Evolutionary conservation across 2,329 filamentous ascomycete species (phyloP).

Genomic region (Fusarium globosum): DNA sequence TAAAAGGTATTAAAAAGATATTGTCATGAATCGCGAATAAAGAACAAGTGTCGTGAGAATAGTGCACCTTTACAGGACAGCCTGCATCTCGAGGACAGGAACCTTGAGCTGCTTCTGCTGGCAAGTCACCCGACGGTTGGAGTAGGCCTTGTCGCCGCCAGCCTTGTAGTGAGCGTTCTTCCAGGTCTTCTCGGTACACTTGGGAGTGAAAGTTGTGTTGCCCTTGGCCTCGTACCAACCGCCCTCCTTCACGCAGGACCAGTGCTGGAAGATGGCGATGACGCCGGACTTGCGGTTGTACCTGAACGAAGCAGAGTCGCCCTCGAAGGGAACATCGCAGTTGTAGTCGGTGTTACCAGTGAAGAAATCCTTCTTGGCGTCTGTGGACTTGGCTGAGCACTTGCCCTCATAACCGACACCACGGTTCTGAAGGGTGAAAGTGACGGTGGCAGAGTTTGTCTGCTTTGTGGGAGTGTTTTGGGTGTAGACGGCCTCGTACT

Average conservation of each 20-base stretch:
- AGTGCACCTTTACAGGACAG: constrained; percentile 37
- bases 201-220: constrained; percentile 39
- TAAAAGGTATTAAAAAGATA: constrained; percentile 29
- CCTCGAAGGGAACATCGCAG: constrained; percentile 51
- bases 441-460: constrained; percentile 57
- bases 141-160: constrained; percentile 46
- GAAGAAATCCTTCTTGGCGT: constrained; percentile 61
- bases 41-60: background rate
- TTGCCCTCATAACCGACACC: constrained; percentile 52
- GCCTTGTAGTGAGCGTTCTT: constrained; percentile 48
- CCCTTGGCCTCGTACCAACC: constrained; percentile 48
- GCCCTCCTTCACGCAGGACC: constrained; percentile 58
- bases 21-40: constrained; percentile 1
- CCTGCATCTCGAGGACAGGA: constrained; percentile 46
- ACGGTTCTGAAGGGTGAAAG: constrained; percentile 62
- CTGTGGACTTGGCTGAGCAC: constrained; percentile 56
- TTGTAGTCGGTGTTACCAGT: constrained; percentile 58
- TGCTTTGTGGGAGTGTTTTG: constrained; percentile 63
- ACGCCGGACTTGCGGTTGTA: constrained; percentile 53
- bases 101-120: constrained; percentile 38
- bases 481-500: constrained; percentile 59
- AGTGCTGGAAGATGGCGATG: constrained; percentile 60
- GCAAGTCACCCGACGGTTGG: constrained; percentile 44
- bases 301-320: constrained; percentile 54
- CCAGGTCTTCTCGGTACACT: constrained; percentile 45